Evolutionary conservation across 1,284 basidiomycete species (phyloP).

Genomic region (Leccinum variabile): DNA sequence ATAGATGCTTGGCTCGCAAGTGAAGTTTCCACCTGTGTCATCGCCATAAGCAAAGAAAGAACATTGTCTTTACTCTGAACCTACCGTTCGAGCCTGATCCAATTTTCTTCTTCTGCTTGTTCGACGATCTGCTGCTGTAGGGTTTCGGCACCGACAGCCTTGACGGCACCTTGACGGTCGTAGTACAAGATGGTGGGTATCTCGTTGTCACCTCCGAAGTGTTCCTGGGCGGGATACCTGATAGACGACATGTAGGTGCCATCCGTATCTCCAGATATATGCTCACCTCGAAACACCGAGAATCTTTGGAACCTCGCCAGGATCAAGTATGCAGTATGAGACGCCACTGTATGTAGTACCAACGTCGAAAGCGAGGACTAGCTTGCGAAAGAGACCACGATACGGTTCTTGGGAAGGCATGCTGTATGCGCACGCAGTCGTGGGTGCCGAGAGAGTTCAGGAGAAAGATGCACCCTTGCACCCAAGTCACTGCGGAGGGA

Average conservation of each 20-base stretch:
- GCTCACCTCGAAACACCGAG: conserved; percentile 42
- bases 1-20: conserved; percentile 41
- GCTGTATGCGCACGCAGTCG: neutral
- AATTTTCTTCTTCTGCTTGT: conserved; percentile 44
- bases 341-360: conserved; percentile 53
- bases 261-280: neutral
- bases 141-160: conserved; percentile 52
- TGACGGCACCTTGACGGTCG: conserved; percentile 41
- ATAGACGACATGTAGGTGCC: conserved; percentile 1
- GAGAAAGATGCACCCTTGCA: neutral
- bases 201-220: conserved; percentile 45
- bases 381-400: conserved; percentile 36
- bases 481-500: neutral
- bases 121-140: conserved; percentile 39
- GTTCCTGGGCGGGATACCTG: conserved; percentile 45
- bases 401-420: conserved; percentile 35
- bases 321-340: conserved; percentile 46
- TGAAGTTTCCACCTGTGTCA: conserved; percentile 56
- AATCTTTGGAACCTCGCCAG: conserved; percentile 47
- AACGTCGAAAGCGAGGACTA: conserved; percentile 50
- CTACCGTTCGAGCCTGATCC: conserved; percentile 51
- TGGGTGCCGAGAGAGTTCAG: neutral
- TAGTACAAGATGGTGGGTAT: conserved; percentile 59
- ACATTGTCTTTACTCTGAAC: neutral
- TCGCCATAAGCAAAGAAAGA: conserved; percentile 2